Conservation (phyloP, 805 yeast genomes). For the Spathaspora gorwiae region DNA sequence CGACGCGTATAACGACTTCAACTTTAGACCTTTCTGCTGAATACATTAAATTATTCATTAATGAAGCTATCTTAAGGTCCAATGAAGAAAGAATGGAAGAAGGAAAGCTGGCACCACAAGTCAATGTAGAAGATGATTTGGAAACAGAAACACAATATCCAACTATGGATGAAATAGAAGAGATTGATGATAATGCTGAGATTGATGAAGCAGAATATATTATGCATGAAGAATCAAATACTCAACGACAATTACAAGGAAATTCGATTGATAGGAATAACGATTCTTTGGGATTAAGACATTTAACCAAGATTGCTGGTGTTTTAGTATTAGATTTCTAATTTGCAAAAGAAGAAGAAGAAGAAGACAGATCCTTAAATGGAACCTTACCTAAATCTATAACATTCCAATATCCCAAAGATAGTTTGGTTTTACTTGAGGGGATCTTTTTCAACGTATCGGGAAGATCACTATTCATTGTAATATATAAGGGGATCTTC, state of each 20-base stretch:
- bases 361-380: neutral
- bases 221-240: slow-evolving; percentile 14
- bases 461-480: slow-evolving; percentile 16
- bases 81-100: slow-evolving; percentile 46
- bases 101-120: slow-evolving; percentile 36
- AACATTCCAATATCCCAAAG: slow-evolving; percentile 13
- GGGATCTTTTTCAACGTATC: neutral
- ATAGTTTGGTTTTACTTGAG: neutral
- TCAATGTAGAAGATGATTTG: slow-evolving; percentile 23
- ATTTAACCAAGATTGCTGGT: slow-evolving; percentile 54
- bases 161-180: slow-evolving; percentile 13
- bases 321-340: slow-evolving; percentile 53
- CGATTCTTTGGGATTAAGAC: slow-evolving; percentile 47
- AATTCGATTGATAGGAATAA: slow-evolving; percentile 11
- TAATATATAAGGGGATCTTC: slow-evolving; percentile 27
- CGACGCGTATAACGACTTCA: slow-evolving; percentile 45
- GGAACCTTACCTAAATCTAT: slow-evolving; percentile 7
- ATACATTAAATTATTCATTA: slow-evolving; percentile 51
- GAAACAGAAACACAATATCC: slow-evolving; percentile 3
- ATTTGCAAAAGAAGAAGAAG: too few species aligned
- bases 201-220: slow-evolving; percentile 9
- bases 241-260: slow-evolving; percentile 14
- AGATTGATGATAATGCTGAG: slow-evolving; percentile 11
- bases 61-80: slow-evolving; percentile 55
- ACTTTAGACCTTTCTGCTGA: slow-evolving; percentile 49